Evolutionary conservation across 441 rosid genomes (phyloP).

Genomic region (Pelargonium myrrhifolium): DNA sequence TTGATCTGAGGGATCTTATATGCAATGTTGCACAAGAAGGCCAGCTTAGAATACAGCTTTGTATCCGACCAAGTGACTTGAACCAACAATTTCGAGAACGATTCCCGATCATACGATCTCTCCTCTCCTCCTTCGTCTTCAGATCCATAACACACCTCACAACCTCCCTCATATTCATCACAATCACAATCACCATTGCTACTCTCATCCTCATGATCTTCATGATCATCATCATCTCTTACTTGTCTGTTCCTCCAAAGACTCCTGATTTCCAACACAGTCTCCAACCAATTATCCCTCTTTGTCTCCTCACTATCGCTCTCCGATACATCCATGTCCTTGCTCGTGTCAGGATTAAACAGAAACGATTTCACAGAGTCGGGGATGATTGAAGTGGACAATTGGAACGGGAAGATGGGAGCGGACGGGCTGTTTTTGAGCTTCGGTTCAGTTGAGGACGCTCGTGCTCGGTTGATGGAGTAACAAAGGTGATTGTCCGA

Average conservation of each 20-base stretch:
- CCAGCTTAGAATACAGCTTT: constrained; percentile 62
- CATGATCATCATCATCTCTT: constrained; percentile 19
- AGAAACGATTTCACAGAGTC: constrained; percentile 41
- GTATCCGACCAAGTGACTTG: constrained; percentile 55
- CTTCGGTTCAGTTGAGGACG: constrained; percentile 40
- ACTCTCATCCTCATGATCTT: constrained; percentile 19
- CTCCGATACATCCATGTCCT: constrained; percentile 27
- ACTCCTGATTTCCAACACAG: not conserved
- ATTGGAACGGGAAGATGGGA: constrained; percentile 50
- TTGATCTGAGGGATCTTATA: constrained; percentile 61
- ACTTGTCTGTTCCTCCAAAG: not conserved
- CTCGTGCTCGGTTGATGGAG: constrained; percentile 25
- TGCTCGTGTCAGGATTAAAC: constrained; percentile 48
- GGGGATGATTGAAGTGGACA: constrained; percentile 48
- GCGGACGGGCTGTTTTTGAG: constrained; percentile 47
- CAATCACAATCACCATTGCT: constrained; percentile 20
- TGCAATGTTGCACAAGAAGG: constrained; percentile 77
- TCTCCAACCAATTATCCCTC: constrained; percentile 23
- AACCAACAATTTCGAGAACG: constrained; percentile 46
- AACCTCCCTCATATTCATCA: constrained; percentile 22
- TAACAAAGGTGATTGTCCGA: constrained; percentile 61
- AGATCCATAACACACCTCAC: constrained; percentile 43
- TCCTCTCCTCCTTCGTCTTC: constrained; percentile 27
- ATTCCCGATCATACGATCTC: constrained; percentile 27
- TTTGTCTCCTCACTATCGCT: constrained; percentile 26